Conservation (phyloP, 306 rosid genomes). For the Lagenaria siceraria region DNA sequence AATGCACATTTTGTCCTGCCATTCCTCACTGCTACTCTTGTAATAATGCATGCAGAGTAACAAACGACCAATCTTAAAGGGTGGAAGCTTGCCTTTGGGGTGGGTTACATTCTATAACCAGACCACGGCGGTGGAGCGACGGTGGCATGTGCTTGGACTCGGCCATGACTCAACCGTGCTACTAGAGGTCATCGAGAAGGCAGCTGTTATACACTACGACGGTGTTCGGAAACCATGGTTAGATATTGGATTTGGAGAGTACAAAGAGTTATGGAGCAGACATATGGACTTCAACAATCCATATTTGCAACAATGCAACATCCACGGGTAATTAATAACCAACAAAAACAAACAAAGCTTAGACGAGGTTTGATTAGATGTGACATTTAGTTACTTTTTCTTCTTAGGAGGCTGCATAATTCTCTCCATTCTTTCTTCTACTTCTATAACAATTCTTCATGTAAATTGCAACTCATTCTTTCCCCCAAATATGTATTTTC, state of each 20-base stretch:
- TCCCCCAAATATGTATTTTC: constrained; percentile 11
- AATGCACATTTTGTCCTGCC: constrained; percentile 6
- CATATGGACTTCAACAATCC: constrained; percentile 43
- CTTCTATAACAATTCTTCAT: constrained; percentile 38
- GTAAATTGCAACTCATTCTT: constrained; percentile 36
- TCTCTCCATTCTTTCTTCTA: constrained; percentile 32
- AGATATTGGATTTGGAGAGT: constrained; percentile 60
- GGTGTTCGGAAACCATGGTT: constrained; percentile 95
- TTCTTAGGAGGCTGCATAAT: constrained; percentile 6
- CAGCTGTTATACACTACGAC: constrained; percentile 81
- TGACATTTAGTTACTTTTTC: constrained; percentile 4
- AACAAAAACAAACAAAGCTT: neutral
- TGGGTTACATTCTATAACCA: constrained; percentile 84
- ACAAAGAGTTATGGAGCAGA: constrained; percentile 65
- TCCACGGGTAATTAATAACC: constrained; percentile 40
- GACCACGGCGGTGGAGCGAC: constrained; percentile 48
- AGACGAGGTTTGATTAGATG: neutral
- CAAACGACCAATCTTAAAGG: constrained; percentile 50
- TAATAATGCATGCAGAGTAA: constrained; percentile 39
- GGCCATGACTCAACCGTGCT: constrained; percentile 41
- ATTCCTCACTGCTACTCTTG: neutral
- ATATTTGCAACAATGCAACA: constrained; percentile 75
- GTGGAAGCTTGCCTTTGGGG: constrained; percentile 77
- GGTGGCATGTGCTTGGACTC: constrained; percentile 81
- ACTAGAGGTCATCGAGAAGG: constrained; percentile 38